Conservation (phyloP, 2,329 filamentous ascomycete genomes). For the Fusarium brevicatenulatum region DNA sequence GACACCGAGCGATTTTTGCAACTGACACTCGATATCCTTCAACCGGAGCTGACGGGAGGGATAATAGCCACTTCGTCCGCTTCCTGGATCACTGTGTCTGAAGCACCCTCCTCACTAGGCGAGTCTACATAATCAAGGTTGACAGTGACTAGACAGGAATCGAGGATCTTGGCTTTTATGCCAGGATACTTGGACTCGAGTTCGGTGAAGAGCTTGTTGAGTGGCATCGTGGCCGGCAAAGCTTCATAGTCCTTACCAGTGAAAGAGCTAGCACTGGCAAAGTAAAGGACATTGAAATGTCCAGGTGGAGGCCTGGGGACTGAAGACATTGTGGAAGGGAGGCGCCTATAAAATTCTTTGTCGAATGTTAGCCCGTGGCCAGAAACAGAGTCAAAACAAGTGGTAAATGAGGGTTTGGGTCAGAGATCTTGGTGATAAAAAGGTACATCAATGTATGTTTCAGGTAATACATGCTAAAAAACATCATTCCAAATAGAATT, state of each 20-base stretch:
- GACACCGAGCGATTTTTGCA: slow-evolving; percentile 15
- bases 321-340: slow-evolving; percentile 46
- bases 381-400: slow-evolving; percentile 1
- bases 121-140: slow-evolving; percentile 85
- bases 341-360: slow-evolving; percentile 17
- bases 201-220: slow-evolving; percentile 70
- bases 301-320: slow-evolving; percentile 62
- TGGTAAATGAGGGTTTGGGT: slow-evolving; percentile 50
- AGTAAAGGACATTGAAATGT: slow-evolving; percentile 85
- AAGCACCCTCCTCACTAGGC: slow-evolving; percentile 55
- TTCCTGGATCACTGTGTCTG: slow-evolving; percentile 66
- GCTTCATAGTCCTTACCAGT: slow-evolving; percentile 74
- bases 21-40: slow-evolving; percentile 42
- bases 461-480: slow-evolving; percentile 69
- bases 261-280: slow-evolving; percentile 78
- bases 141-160: slow-evolving; percentile 79
- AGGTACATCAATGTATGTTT: slow-evolving; percentile 64
- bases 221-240: slow-evolving; percentile 72
- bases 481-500: slow-evolving; percentile 58
- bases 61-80: slow-evolving; percentile 90
- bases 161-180: slow-evolving; percentile 74
- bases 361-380: slow-evolving; percentile 36
- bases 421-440: slow-evolving; percentile 80
- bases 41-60: slow-evolving; percentile 88
- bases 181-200: slow-evolving; percentile 77